Conservation (phyloP, 495 filamentous ascomycete genomes). For the Lichina pygmaea region DNA sequence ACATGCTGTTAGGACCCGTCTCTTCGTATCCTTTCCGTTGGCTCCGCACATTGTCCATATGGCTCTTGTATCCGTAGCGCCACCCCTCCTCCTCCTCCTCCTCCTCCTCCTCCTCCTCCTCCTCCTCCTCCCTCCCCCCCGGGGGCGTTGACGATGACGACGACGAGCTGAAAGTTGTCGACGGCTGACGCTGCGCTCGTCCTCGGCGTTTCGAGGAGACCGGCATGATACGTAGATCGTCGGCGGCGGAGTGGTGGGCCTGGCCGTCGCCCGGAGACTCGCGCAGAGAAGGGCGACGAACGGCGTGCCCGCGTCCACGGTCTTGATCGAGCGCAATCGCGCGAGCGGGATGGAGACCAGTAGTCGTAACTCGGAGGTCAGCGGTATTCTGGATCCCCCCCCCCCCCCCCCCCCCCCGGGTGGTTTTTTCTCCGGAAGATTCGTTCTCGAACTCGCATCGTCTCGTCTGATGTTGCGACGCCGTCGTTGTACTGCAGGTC, state of each 20-base stretch:
- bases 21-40: background rate
- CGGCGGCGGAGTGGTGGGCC: slow-evolving; percentile 72
- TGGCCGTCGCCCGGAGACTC: slow-evolving; percentile 61
- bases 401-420: background rate
- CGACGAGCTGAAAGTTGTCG: background rate
- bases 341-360: slow-evolving; percentile 73
- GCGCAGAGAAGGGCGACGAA: slow-evolving; percentile 21
- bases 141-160: background rate
- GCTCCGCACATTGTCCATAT: background rate
- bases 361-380: slow-evolving; percentile 70
- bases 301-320: slow-evolving; percentile 25
- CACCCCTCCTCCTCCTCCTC: too few relatives aligned
- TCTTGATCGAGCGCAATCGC: slow-evolving; percentile 61
- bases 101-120: background rate
- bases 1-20: slow-evolving; percentile 1
- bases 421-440: too few relatives aligned
- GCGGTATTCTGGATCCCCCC: too few relatives aligned
- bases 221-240: slow-evolving; percentile 28
- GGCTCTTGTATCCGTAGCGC: too few relatives aligned
- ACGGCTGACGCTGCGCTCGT: background rate
- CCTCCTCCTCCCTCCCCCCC: background rate
- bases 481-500: slow-evolving; percentile 26
- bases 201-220: too few relatives aligned
- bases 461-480: background rate
- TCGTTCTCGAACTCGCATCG: background rate